Evolutionary conservation across 2,329 filamentous ascomycete genomes (phyloP).

Genomic region (Aureobasidium mangrovei): DNA sequence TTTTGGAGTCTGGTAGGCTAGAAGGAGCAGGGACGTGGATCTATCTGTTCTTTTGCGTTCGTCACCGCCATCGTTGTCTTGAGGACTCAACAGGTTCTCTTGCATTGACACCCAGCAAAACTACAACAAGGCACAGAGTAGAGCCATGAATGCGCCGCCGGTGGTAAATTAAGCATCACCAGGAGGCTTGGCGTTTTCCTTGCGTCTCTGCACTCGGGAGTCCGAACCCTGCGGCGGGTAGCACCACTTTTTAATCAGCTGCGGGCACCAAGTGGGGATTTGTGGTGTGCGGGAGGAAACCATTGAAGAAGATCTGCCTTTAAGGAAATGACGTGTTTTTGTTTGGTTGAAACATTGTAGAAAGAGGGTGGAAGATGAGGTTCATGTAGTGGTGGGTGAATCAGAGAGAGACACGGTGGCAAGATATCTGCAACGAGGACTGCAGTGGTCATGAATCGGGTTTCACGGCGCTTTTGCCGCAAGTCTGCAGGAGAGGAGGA

Average conservation of each 20-base stretch:
- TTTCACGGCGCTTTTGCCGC: background rate
- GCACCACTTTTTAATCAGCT: background rate
- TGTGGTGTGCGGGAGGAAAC: constrained; percentile 1
- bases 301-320: constrained; percentile 4
- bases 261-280: constrained; percentile 12
- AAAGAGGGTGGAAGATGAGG: background rate
- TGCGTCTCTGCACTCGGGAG: background rate
- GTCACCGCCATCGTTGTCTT: background rate
- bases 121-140: background rate
- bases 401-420: background rate
- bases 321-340: constrained; percentile 14
- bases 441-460: background rate
- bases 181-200: constrained; percentile 9
- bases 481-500: background rate
- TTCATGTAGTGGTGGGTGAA: background rate
- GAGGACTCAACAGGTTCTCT: background rate
- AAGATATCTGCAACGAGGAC: background rate
- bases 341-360: constrained; percentile 2
- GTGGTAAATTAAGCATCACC: constrained; percentile 14
- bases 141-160: constrained; percentile 10
- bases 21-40: background rate
- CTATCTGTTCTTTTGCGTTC: too few species aligned
- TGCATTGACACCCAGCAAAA: background rate
- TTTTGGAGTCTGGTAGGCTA: constrained; percentile 1
- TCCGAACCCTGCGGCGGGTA: constrained; percentile 12